Evolutionary conservation across 495 filamentous ascomycete species (phyloP).

Genomic region (Penicillium pulvis): DNA sequence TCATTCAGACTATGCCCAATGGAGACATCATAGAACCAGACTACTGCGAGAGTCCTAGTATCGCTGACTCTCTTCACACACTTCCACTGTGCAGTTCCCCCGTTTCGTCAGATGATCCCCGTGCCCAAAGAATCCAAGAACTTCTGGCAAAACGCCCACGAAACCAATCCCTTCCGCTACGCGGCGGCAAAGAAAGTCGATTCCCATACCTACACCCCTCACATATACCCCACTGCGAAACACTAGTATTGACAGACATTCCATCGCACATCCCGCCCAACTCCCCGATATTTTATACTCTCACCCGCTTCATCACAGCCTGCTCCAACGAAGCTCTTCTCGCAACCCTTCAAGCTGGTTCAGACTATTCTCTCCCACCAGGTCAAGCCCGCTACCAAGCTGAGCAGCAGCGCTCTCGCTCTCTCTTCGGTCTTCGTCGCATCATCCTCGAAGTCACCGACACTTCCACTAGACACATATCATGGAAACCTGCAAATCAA

Average conservation of each 20-base stretch:
- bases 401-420: conserved; percentile 46
- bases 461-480: conserved; percentile 26
- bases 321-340: conserved; percentile 61
- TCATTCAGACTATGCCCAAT: conserved; percentile 20
- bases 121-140: conserved; percentile 34
- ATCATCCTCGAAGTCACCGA: conserved; percentile 61
- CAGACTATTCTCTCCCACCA: conserved; percentile 53
- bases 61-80: conserved; percentile 7
- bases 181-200: conserved; percentile 31
- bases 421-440: conserved; percentile 56
- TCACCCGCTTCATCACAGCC: conserved; percentile 59
- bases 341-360: conserved; percentile 54
- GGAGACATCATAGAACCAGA: conserved; percentile 7
- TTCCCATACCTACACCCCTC: conserved; percentile 57
- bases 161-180: conserved; percentile 30
- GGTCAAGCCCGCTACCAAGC: conserved; percentile 43
- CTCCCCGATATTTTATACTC: conserved; percentile 46
- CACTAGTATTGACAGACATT: conserved; percentile 60
- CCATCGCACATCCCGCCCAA: conserved; percentile 51
- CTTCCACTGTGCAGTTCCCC: conserved; percentile 29
- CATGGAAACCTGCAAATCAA: conserved; percentile 42
- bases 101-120: conserved; percentile 27
- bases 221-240: conserved; percentile 57
- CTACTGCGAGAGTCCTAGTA: conserved; percentile 5
- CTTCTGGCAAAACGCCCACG: conserved; percentile 40